Percentiles rank a stretch among this genome's conserved stretches.
Evolutionary conservation across 164 flowering plant species (phyloP).

Genomic region (Houttuynia cordata): DNA sequence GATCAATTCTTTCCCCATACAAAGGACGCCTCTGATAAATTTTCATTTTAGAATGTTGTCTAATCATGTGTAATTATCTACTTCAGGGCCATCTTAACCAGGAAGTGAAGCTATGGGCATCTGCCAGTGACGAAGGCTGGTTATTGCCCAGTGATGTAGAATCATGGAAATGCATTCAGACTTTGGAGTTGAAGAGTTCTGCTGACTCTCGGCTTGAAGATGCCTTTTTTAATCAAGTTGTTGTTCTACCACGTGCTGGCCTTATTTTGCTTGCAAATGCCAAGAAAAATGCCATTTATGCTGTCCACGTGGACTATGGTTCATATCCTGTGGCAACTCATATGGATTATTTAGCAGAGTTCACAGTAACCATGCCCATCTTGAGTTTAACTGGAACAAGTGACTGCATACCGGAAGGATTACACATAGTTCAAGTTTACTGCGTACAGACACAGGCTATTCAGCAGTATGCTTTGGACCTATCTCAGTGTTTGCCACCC

Average conservation of each 20-base stretch:
- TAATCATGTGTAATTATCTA: slow-evolving; percentile 1
- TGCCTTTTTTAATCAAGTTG: slow-evolving; percentile 90
- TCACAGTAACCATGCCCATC: slow-evolving; percentile 94
- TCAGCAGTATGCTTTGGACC: slow-evolving; percentile 89
- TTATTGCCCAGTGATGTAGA: slow-evolving; percentile 71
- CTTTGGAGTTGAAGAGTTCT: slow-evolving; percentile 72
- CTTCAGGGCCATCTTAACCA: slow-evolving; percentile 73
- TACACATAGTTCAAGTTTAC: slow-evolving; percentile 69
- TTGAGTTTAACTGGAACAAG: slow-evolving; percentile 95
- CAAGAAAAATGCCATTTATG: slow-evolving; percentile 89
- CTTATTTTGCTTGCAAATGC: slow-evolving; percentile 84
- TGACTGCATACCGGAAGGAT: slow-evolving; percentile 48
- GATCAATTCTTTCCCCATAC: too few species aligned
- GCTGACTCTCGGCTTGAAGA: slow-evolving; percentile 48
- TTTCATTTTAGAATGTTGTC: not conserved
- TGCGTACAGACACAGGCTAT: slow-evolving; percentile 98
- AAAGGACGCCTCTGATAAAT: too few species aligned
- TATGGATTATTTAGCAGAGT: slow-evolving; percentile 92
- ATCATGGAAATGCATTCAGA: slow-evolving; percentile 85
- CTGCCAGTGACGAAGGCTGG: slow-evolving; percentile 92
- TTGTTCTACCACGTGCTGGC: slow-evolving; percentile 60
- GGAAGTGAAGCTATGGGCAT: slow-evolving; percentile 81
- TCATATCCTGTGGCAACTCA: slow-evolving; percentile 54
- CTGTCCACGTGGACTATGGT: slow-evolving; percentile 82
- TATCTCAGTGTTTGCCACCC: slow-evolving; percentile 76